Base-by-base conservation (phyloP, 352 stramenopile genomes). In the Globisporangium uncinulatum region DNA sequence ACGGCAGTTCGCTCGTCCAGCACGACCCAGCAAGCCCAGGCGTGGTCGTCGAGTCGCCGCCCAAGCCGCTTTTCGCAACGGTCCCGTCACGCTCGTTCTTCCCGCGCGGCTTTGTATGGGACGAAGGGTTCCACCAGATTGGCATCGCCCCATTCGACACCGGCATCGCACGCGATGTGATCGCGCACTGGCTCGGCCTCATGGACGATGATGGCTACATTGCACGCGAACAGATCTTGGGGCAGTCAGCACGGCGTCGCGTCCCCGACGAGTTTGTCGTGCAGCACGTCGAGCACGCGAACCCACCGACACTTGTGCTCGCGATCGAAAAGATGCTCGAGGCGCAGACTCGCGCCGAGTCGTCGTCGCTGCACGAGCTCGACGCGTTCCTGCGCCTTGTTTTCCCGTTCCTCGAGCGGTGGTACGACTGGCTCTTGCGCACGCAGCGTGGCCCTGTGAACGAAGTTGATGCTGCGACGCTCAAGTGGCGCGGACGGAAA, bases 101-200 rank as follows among this genome's bases (percentile, higher is more conserved):
- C 62, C 93, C 93, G 11, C 75, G 93, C 20, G 93, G 93, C 0
- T 98, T 98, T 49, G 50, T 97, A 1, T 98, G 93, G 93, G 93
- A 98, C 57, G 93, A 98, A 85, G 92, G 93, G 14, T 98, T 98
- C 64, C 93, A 98, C 60, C 85, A 97, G 68, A 69, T 97, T 15
- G 71, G 95, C 4, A 74, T 97, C 42, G 67, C 61, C 4, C 56
- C 72, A 3, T 97, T 94, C 61, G 85, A 97, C 61, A 53, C 66
- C 6, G 57, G 55, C 11, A 78, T 97, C 43, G 80, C 80, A 8
- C 69, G 71, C 15, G 82, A 97, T 54, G 74, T 97, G 20, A 67
- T 98, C 17, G 69, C 71, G 0, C 86, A 97, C 60, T 98, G 93
- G 93, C 59, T 98, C 39, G 66, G 64, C 2, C 51, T 91, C 0